A percentile compares a stretch with the other conserved stretches of the same genome.
Evolutionary conservation across 2,329 filamentous ascomycete species (phyloP).

Genomic region (Stemphylium lycopersici): DNA sequence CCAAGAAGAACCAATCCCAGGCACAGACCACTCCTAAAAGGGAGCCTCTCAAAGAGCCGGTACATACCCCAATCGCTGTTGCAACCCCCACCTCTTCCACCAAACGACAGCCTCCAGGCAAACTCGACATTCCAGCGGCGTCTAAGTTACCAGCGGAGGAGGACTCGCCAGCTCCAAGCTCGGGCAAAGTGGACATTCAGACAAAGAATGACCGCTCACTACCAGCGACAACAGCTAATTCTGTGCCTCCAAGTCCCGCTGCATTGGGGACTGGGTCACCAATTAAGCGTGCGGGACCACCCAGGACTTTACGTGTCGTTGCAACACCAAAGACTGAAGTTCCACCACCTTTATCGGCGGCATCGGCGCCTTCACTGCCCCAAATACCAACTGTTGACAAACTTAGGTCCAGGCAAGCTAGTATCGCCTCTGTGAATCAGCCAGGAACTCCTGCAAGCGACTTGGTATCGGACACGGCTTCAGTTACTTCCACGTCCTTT

Average conservation of each 20-base stretch:
- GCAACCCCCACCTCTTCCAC: constrained; percentile 19
- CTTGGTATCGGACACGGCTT: constrained; percentile 76
- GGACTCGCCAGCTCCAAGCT: constrained; percentile 16
- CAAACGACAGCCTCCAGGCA: constrained; percentile 54
- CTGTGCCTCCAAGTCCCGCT: constrained; percentile 58
- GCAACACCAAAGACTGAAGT: constrained; percentile 68
- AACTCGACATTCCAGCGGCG: constrained; percentile 55
- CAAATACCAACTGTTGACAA: constrained; percentile 48
- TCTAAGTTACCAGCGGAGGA: constrained; percentile 33
- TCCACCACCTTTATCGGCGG: constrained; percentile 51
- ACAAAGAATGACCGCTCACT: constrained; percentile 33
- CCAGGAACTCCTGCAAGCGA: constrained; percentile 79
- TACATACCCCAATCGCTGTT: constrained; percentile 10
- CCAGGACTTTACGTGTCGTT: constrained; percentile 74
- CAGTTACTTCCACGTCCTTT: constrained; percentile 72
- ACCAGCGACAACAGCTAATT: constrained; percentile 54
- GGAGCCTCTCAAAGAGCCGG: constrained; percentile 6
- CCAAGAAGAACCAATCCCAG: constrained; percentile 23
- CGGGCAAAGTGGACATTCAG: constrained; percentile 31
- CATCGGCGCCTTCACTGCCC: constrained; percentile 37
- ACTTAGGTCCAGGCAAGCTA: constrained; percentile 58
- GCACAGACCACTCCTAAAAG: constrained; percentile 22
- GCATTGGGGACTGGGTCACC: constrained; percentile 58
- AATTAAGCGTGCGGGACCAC: constrained; percentile 50
- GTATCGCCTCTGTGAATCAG: constrained; percentile 63